phyloP scores from a whole-genome alignment of 1,139 yeast species.

The Saccharomyces hybrid region DNA sequence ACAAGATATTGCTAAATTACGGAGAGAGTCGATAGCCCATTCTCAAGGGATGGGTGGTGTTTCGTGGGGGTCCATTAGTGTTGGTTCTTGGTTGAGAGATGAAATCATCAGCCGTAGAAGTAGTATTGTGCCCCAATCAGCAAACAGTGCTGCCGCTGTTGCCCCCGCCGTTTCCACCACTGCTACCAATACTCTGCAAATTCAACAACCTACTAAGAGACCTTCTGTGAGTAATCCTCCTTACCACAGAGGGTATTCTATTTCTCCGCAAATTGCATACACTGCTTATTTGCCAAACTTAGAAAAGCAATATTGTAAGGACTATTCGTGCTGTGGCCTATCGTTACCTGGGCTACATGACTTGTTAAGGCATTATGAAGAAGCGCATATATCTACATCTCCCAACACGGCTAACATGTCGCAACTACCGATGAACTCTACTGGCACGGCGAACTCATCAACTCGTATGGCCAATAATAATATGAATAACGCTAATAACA shows the following conservation, averaged over 20 bases:
- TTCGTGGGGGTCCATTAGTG: conserved; percentile 94
- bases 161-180: not conserved
- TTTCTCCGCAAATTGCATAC: conserved; percentile 3
- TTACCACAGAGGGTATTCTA: not conserved
- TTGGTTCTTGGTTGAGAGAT: conserved; percentile 93
- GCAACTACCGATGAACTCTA: conserved; percentile 8
- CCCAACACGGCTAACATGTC: conserved; percentile 29
- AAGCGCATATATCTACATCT: conserved; percentile 80
- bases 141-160: not conserved
- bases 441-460: conserved; percentile 2
- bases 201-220: conserved; percentile 3
- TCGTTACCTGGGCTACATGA: conserved; percentile 89
- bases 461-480: not conserved
- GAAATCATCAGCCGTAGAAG: conserved; percentile 46
- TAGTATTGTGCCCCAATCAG: not conserved
- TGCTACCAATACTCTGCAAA: not conserved
- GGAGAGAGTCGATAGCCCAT: conserved; percentile 89
- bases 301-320: conserved; percentile 94
- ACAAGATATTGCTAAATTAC: conserved; percentile 39
- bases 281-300: conserved; percentile 65
- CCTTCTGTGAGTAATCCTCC: conserved; percentile 1
- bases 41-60: conserved; percentile 97
- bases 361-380: conserved; percentile 88
- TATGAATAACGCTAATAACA: not conserved
- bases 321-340: conserved; percentile 93